Percentiles rank a stretch among this genome's conserved stretches.
Conservation (phyloP, 2,329 filamentous ascomycete genomes). For the Gliomastix tumulicola region DNA sequence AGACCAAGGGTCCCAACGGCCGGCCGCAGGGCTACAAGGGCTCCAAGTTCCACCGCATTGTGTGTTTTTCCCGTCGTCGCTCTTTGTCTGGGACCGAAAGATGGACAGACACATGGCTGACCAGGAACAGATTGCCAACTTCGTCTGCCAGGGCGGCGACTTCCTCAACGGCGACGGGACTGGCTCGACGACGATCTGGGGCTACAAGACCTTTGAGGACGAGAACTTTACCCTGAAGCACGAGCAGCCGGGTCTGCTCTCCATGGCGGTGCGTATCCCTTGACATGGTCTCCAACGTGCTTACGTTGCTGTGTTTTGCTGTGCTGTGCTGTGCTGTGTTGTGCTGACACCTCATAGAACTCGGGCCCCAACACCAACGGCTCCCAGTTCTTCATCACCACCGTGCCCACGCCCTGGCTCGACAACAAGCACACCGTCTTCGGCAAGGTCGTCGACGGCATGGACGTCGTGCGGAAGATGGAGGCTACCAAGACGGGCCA, state of each 20-base stretch:
- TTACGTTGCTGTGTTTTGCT: background rate
- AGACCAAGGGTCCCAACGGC: slow-evolving; percentile 71
- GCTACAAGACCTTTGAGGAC: slow-evolving; percentile 75
- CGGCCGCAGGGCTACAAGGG: slow-evolving; percentile 90
- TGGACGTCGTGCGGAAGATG: slow-evolving; percentile 89
- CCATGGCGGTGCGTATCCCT: slow-evolving; percentile 72
- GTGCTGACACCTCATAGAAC: slow-evolving; percentile 52
- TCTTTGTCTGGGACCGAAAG: no score
- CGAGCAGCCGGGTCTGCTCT: slow-evolving; percentile 71
- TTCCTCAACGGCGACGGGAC: slow-evolving; percentile 92
- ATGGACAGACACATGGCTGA: no score
- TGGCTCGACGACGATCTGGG: slow-evolving; percentile 83
- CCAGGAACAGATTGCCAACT: slow-evolving; percentile 76
- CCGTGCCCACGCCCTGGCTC: slow-evolving; percentile 76
- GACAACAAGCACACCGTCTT: slow-evolving; percentile 95
- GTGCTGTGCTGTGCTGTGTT: no score
- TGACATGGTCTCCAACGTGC: background rate
- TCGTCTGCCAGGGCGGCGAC: slow-evolving; percentile 97
- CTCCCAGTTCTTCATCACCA: slow-evolving; percentile 96
- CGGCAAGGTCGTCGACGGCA: slow-evolving; percentile 79
- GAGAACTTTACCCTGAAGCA: slow-evolving; percentile 84
- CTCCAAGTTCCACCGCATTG: slow-evolving; percentile 88
- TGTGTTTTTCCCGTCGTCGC: slow-evolving; percentile 39
- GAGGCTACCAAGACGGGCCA: slow-evolving; percentile 81
- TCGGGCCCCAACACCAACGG: slow-evolving; percentile 90